Conservation (phyloP, 2,329 filamentous ascomycete genomes). For the Alternaria atra region DNA sequence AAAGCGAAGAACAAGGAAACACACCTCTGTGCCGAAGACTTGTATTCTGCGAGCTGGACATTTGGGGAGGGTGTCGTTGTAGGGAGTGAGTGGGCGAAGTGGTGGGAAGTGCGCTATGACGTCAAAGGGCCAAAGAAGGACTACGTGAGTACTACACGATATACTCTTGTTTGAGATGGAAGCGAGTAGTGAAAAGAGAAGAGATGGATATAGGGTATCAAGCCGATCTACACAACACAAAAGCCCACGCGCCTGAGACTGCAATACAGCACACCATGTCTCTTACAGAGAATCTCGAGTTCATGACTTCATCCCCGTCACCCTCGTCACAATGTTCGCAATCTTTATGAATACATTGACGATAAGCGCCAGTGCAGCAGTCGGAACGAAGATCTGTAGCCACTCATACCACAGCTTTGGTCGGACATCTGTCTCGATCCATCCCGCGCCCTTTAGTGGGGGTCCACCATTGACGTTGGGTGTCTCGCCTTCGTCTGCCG, state of each 20-base stretch:
- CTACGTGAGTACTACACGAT: slow-evolving; percentile 51
- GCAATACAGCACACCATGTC: not conserved
- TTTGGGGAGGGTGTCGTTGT: slow-evolving; percentile 61
- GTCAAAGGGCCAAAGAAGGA: slow-evolving; percentile 54
- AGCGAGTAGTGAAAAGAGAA: not conserved
- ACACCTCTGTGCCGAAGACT: slow-evolving; percentile 76
- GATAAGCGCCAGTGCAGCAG: slow-evolving; percentile 48
- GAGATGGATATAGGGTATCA: slow-evolving; percentile 24
- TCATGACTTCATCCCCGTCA: slow-evolving; percentile 19
- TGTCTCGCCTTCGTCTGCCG: slow-evolving; percentile 62
- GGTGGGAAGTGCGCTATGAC: slow-evolving; percentile 52
- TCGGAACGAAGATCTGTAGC: slow-evolving; percentile 55
- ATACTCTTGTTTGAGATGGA: slow-evolving; percentile 17
- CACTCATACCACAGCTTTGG: slow-evolving; percentile 53
- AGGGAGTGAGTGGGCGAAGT: slow-evolving; percentile 17
- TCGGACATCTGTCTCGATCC: slow-evolving; percentile 59
- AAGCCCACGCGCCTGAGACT: not conserved
- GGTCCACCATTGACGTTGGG: slow-evolving; percentile 28
- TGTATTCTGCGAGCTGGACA: slow-evolving; percentile 74
- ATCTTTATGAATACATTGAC: slow-evolving; percentile 42
- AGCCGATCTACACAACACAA: slow-evolving; percentile 17
- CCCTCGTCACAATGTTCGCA: slow-evolving; percentile 30
- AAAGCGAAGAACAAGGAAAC: slow-evolving; percentile 64
- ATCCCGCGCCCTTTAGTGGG: slow-evolving; percentile 49
- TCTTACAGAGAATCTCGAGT: not conserved